A percentile compares a stretch with the other conserved stretches of the same genome.
These are phyloP conservation scores for Trichoderma gamsii DNA, from an alignment of 495 filamentous ascomycete species.

Conservation along the genomic window DNA sequence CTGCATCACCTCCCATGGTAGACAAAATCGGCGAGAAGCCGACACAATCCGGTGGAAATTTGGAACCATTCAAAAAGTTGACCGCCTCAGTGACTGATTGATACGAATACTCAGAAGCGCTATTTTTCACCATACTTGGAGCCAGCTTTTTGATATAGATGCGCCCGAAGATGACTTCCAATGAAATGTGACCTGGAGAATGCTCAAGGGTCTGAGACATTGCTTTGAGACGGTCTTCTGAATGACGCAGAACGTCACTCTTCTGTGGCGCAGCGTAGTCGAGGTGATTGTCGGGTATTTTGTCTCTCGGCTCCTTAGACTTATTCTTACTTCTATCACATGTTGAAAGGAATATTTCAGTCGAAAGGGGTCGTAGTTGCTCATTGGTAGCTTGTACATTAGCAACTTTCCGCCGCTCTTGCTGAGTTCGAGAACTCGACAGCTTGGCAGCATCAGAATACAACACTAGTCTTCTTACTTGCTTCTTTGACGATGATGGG, in stretches of 20 bases:
- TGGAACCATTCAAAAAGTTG: neutral
- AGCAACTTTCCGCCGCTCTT: neutral
- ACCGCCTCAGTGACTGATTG: neutral
- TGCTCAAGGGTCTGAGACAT: neutral
- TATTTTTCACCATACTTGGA: neutral
- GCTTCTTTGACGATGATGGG: neutral
- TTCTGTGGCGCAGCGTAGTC: neutral
- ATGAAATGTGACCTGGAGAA: neutral
- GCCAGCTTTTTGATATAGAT: neutral
- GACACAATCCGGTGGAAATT: neutral
- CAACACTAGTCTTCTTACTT: neutral
- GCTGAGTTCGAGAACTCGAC: neutral
- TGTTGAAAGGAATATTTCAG: neutral
- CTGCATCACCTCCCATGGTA: neutral
- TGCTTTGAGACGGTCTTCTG: neutral
- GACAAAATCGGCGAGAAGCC: neutral
- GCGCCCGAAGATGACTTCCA: neutral
- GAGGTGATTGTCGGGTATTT: neutral
- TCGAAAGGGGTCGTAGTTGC: neutral
- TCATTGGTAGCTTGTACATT: neutral
- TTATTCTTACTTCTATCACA: neutral
- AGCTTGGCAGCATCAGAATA: neutral
- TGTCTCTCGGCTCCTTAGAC: neutral
- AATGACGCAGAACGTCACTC: neutral
- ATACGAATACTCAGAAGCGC: neutral